A percentile compares a stretch with the other conserved stretches of the same genome.
These are phyloP conservation scores for Aspergillus indologenus DNA, from an alignment of 495 filamentous ascomycete genomes.

Conservation along the genomic window DNA sequence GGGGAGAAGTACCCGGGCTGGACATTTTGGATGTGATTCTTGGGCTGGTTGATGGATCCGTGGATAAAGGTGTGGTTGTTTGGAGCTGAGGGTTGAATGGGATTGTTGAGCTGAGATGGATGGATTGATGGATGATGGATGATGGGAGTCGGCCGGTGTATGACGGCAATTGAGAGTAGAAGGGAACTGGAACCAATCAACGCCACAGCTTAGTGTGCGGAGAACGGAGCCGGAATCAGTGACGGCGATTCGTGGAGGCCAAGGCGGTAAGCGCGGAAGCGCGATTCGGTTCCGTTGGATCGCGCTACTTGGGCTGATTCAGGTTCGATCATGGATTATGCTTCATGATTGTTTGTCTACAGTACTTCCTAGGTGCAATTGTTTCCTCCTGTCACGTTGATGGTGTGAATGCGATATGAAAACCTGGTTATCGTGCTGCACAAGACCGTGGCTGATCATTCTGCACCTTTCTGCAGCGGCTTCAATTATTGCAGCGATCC, in stretches of 20 bases:
- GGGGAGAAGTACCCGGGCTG: conserved; percentile 14
- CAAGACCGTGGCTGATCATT: neutral
- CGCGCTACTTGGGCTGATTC: neutral
- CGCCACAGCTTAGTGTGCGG: neutral
- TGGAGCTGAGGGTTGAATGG: neutral
- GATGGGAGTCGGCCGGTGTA: neutral
- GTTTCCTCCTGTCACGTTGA: too few species aligned
- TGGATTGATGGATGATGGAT: conserved; percentile 2
- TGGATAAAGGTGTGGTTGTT: neutral
- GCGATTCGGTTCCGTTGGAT: neutral
- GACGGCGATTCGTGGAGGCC: neutral
- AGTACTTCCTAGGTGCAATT: too few species aligned
- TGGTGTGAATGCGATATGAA: too few species aligned
- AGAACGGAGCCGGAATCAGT: neutral
- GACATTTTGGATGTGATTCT: conserved; percentile 6
- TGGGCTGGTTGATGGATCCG: too few species aligned
- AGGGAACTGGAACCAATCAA: neutral
- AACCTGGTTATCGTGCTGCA: neutral
- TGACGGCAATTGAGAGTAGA: neutral
- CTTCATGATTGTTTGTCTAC: neutral
- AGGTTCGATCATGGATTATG: neutral
- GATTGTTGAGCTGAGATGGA: neutral
- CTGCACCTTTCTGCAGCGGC: too few species aligned
- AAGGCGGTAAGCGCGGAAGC: neutral
- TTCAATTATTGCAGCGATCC: neutral